Conservation (phyloP, 257 asterid genomes). For the Lantana camara region DNA sequence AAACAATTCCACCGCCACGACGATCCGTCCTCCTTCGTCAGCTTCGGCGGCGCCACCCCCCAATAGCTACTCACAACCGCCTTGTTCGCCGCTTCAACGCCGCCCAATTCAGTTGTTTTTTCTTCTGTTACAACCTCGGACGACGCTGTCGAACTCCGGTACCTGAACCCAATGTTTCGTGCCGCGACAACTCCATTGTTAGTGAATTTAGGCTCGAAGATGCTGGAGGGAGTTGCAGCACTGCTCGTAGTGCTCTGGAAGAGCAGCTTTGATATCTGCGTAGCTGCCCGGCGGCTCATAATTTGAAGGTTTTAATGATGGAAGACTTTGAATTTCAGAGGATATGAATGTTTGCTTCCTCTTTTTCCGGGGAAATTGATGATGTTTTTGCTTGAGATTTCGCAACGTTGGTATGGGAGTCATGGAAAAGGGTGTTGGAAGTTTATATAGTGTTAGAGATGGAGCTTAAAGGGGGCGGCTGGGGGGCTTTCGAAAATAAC, state of each 20-base stretch:
- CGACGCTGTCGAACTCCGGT: slow-evolving; percentile 36
- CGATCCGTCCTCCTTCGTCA: slow-evolving; percentile 57
- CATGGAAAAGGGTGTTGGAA: not conserved
- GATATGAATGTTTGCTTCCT: not conserved
- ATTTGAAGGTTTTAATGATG: not conserved
- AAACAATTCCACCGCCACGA: slow-evolving; percentile 77
- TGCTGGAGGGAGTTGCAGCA: slow-evolving; percentile 4
- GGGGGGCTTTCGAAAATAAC: not conserved
- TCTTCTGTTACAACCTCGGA: slow-evolving; percentile 25
- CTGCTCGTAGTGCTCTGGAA: not conserved
- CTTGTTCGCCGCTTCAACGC: slow-evolving; percentile 19
- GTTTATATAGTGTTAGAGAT: slow-evolving; percentile 38
- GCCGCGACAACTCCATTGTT: slow-evolving; percentile 17
- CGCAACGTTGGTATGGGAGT: slow-evolving; percentile 23
- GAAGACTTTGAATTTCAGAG: slow-evolving; percentile 1
- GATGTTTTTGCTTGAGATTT: not conserved
- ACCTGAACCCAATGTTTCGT: slow-evolving; percentile 21
- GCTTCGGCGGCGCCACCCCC: slow-evolving; percentile 60
- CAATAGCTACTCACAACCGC: slow-evolving; percentile 57
- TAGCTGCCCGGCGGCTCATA: slow-evolving; percentile 44
- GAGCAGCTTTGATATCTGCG: slow-evolving; percentile 35
- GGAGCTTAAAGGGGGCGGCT: not conserved
- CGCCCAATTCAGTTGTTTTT: slow-evolving; percentile 10
- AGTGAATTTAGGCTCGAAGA: not conserved
- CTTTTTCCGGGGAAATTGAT: not conserved